Evolutionary conservation across 202 grass and related monocot genomes (phyloP).

Genomic region (Setaria viridis): DNA sequence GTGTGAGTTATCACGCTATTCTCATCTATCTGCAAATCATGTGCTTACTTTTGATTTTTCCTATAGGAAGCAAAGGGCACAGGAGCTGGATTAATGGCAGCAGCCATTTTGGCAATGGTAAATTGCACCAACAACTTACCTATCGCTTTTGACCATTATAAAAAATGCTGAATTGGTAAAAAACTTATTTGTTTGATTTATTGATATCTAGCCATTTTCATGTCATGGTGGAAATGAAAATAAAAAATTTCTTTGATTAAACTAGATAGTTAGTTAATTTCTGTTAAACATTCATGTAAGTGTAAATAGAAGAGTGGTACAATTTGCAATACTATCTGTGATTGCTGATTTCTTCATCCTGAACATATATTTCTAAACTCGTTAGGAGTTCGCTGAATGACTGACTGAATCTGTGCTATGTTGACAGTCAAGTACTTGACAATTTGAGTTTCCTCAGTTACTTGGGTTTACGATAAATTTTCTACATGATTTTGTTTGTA

Average conservation of each 20-base stretch:
- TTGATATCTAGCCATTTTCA: constrained; percentile 23
- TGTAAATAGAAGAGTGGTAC: constrained; percentile 7
- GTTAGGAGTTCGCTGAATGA: neutral
- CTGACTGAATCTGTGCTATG: neutral
- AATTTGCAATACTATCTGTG: neutral
- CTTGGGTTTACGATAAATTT: constrained; percentile 23
- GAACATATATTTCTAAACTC: constrained; percentile 5
- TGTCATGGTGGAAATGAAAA: constrained; percentile 32
- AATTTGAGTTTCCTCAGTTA: neutral
- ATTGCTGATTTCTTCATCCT: constrained; percentile 25
- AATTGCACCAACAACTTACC: neutral
- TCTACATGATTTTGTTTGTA: constrained; percentile 12
- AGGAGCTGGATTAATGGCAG: constrained; percentile 97
- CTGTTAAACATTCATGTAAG: neutral
- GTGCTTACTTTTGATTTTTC: constrained; percentile 32
- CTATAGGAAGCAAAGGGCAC: constrained; percentile 94
- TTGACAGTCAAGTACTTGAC: neutral
- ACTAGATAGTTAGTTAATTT: constrained; percentile 22
- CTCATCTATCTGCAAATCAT: constrained; percentile 16
- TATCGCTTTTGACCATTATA: constrained; percentile 23
- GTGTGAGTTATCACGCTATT: constrained; percentile 25
- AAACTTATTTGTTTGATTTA: neutral
- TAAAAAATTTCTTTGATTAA: constrained; percentile 3
- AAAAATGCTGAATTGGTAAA: neutral
- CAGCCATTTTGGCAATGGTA: constrained; percentile 92